Conservation (phyloP, 345 rosid species). For the Linum tenue region DNA sequence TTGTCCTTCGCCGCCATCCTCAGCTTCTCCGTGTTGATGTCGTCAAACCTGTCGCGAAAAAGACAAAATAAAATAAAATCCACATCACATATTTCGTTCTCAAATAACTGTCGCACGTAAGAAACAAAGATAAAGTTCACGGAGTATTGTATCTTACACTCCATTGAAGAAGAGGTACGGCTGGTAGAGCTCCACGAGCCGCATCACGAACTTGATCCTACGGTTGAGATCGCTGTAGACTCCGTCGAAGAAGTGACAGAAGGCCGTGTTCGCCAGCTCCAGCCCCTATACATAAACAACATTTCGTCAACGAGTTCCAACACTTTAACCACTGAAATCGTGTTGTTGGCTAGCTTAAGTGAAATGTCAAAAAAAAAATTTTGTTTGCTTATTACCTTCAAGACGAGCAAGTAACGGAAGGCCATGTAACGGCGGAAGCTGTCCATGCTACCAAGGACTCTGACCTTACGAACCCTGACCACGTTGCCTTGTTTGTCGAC, state of each 20-base stretch:
- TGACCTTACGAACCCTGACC: conserved; percentile 38
- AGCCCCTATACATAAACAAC: conserved; percentile 25
- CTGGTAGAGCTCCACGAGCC: conserved; percentile 58
- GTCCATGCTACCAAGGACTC: conserved; percentile 41
- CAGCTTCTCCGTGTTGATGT: conserved; percentile 42
- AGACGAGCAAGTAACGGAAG: conserved; percentile 41
- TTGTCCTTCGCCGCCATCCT: conserved; percentile 25
- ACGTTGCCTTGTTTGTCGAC: conserved; percentile 66
- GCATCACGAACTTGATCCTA: conserved; percentile 51
- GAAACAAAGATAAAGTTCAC: neutral
- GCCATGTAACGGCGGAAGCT: conserved; percentile 74
- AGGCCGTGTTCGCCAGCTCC: conserved; percentile 38
- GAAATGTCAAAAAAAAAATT: no score
- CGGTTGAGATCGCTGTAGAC: conserved; percentile 32
- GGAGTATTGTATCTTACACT: conserved; percentile 38
- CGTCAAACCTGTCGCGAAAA: conserved; percentile 45
- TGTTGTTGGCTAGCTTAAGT: no score
- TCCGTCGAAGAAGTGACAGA: conserved; percentile 35
- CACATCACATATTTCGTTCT: no score
- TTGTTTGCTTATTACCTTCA: conserved; percentile 38
- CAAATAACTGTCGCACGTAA: no score
- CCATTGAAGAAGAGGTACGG: conserved; percentile 74
- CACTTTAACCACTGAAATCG: no score
- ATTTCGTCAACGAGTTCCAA: no score
- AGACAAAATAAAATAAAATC: no score